Percentiles rank a stretch among this genome's conserved stretches.
Conservation (phyloP, 202 grass and related monocot species). For the Alloteropsis angusta region DNA sequence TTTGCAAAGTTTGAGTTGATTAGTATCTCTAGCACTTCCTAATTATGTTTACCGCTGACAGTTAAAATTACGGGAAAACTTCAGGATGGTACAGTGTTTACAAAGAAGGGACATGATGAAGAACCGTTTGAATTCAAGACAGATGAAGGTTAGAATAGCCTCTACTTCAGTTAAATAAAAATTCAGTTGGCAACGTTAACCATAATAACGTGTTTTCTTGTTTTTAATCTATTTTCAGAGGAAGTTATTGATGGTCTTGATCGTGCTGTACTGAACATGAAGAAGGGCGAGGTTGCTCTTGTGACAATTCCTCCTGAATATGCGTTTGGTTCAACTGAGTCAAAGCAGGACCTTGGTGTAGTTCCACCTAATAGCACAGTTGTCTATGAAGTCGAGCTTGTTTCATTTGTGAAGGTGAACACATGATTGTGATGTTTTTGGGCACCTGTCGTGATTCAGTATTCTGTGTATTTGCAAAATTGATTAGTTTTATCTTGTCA, state of each 20-base stretch:
- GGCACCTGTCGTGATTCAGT: not conserved
- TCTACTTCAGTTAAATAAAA: not conserved
- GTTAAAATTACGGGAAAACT: slow-evolving; percentile 87
- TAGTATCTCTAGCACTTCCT: not conserved
- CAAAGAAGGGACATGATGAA: slow-evolving; percentile 69
- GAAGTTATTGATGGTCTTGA: slow-evolving; percentile 84
- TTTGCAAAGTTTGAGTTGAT: not conserved
- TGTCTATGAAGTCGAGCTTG: slow-evolving; percentile 73
- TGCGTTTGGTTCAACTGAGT: slow-evolving; percentile 64
- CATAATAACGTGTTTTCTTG: slow-evolving; percentile 1
- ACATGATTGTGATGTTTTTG: not conserved
- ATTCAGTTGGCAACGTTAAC: not conserved
- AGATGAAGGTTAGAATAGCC: slow-evolving; percentile 50
- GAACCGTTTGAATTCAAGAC: slow-evolving; percentile 71
- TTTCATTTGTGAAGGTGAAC: slow-evolving; percentile 77
- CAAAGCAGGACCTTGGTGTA: slow-evolving; percentile 70
- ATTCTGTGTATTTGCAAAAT: not conserved
- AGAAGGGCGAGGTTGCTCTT: slow-evolving; percentile 83
- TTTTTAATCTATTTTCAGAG: slow-evolving; percentile 34
- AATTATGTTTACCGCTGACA: slow-evolving; percentile 27
- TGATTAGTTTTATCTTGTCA: slow-evolving; percentile 12
- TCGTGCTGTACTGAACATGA: slow-evolving; percentile 75
- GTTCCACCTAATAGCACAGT: slow-evolving; percentile 73
- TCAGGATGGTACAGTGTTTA: slow-evolving; percentile 68
- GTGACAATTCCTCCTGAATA: slow-evolving; percentile 81